A percentile compares a stretch with the other conserved stretches of the same genome.
These are phyloP conservation scores for Suillus cothurnatus DNA, from an alignment of 768 basidiomycete genomes.

Conservation along the genomic window DNA sequence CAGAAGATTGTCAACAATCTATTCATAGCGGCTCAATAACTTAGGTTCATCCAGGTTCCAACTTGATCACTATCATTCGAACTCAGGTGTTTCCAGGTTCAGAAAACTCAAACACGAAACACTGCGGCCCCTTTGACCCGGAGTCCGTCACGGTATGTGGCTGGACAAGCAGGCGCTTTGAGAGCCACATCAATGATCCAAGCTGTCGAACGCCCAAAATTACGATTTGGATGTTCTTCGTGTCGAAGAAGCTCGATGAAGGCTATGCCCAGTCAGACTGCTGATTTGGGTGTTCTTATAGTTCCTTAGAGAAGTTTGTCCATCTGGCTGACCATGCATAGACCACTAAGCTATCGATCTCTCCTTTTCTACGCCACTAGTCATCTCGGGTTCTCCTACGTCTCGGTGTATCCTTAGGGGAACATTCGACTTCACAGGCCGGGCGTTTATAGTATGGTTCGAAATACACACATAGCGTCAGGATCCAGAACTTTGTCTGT, in stretches of 20 bases:
- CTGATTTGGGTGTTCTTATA: neutral
- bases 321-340: neutral
- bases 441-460: neutral
- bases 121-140: neutral
- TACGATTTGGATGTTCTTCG: neutral
- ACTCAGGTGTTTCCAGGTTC: neutral
- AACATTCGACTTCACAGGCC: neutral
- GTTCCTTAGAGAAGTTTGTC: neutral
- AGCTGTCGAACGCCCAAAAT: neutral
- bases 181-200: neutral
- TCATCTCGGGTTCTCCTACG: neutral
- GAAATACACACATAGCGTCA: neutral
- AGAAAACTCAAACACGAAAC: neutral
- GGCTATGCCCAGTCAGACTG: neutral
- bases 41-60: too few relatives aligned
- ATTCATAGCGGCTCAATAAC: too few relatives aligned
- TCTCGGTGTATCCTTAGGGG: neutral
- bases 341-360: neutral
- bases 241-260: neutral
- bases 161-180: neutral
- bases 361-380: neutral
- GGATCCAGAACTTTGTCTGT: neutral
- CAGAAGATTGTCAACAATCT: too few relatives aligned
- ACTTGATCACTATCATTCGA: neutral
- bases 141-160: too few relatives aligned